Conservation (phyloP, 2,329 filamentous ascomycete genomes). For the Elsinoe australis region DNA sequence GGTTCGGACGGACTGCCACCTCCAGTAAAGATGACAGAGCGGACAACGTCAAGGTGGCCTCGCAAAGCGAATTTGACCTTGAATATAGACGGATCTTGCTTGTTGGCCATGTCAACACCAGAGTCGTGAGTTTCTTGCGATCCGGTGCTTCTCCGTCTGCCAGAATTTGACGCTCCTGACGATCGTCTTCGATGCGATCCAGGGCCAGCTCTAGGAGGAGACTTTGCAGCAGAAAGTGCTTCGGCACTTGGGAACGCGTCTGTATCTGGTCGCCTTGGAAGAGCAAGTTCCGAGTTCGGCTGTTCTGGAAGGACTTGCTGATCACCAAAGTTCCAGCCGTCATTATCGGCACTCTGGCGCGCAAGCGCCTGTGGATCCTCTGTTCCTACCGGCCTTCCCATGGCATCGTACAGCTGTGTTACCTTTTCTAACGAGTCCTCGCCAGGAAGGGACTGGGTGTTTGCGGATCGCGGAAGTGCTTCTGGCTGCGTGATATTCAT, state of each 20-base stretch:
- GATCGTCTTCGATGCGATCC: slow-evolving; percentile 71
- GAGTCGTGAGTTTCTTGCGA: slow-evolving; percentile 56
- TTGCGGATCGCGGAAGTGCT: slow-evolving; percentile 22
- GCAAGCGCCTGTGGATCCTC: slow-evolving; percentile 34
- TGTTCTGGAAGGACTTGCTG: slow-evolving; percentile 52
- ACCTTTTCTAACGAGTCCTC: slow-evolving; percentile 53
- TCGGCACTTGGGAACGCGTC: slow-evolving; percentile 79
- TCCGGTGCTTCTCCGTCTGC: slow-evolving; percentile 54
- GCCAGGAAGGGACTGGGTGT: slow-evolving; percentile 27
- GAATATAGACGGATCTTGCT: slow-evolving; percentile 68
- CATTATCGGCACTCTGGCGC: slow-evolving; percentile 47
- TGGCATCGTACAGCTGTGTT: slow-evolving; percentile 52
- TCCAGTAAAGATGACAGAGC: slow-evolving; percentile 92
- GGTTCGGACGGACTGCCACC: slow-evolving; percentile 92
- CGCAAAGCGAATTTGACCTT: slow-evolving; percentile 87
- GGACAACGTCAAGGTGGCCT: slow-evolving; percentile 87
- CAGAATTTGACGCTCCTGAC: slow-evolving; percentile 53
- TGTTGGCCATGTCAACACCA: slow-evolving; percentile 36
- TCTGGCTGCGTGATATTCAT: slow-evolving; percentile 31
- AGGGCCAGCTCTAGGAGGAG: slow-evolving; percentile 58
- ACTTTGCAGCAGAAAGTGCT: slow-evolving; percentile 65
- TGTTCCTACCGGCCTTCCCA: slow-evolving; percentile 44
- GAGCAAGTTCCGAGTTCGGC: slow-evolving; percentile 43
- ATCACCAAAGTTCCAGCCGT: slow-evolving; percentile 93
- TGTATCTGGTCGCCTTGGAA: slow-evolving; percentile 67